phyloP scores from a whole-genome alignment of 2,329 filamentous ascomycete genomes.

The Atkinsonella hypoxylon region DNA sequence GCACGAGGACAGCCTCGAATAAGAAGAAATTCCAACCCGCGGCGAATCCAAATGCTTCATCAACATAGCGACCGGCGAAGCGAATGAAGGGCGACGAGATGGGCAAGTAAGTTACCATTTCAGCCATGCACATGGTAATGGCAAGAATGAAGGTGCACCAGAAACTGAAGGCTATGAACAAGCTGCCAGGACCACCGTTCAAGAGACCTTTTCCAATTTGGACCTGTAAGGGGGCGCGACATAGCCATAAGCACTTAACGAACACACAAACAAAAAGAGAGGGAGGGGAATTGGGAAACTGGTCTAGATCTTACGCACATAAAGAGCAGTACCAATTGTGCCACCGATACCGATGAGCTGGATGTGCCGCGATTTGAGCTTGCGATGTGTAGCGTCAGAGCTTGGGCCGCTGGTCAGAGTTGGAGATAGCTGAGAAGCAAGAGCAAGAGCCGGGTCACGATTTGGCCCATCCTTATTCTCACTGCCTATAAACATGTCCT shows the following conservation, averaged over 20 bases:
- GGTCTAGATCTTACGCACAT: constrained; percentile 23
- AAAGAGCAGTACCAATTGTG: constrained; percentile 51
- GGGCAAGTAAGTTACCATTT: constrained; percentile 67
- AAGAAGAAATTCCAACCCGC: constrained; percentile 66
- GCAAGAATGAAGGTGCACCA: constrained; percentile 51
- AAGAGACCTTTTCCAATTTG: constrained; percentile 47
- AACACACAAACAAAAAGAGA: not conserved
- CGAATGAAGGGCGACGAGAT: constrained; percentile 70
- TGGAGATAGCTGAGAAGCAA: constrained; percentile 7
- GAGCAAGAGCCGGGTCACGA: not conserved
- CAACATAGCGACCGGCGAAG: constrained; percentile 63
- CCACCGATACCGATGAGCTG: constrained; percentile 52
- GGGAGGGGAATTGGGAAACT: not conserved
- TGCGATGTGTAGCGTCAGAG: constrained; percentile 35
- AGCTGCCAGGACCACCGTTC: constrained; percentile 44
- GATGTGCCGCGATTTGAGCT: constrained; percentile 43
- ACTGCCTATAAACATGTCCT: not conserved
- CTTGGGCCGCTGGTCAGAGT: constrained; percentile 11
- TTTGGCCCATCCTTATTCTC: not conserved
- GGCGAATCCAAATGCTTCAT: constrained; percentile 63
- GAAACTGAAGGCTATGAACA: constrained; percentile 47
- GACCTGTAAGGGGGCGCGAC: constrained; percentile 20
- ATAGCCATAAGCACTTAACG: constrained; percentile 9
- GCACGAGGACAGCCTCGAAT: constrained; percentile 55
- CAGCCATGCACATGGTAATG: constrained; percentile 51